A percentile compares a stretch with the other conserved stretches of the same genome.
phyloP scores from a whole-genome alignment of 1,284 basidiomycete genomes.

The Leccinum subrobustum region DNA sequence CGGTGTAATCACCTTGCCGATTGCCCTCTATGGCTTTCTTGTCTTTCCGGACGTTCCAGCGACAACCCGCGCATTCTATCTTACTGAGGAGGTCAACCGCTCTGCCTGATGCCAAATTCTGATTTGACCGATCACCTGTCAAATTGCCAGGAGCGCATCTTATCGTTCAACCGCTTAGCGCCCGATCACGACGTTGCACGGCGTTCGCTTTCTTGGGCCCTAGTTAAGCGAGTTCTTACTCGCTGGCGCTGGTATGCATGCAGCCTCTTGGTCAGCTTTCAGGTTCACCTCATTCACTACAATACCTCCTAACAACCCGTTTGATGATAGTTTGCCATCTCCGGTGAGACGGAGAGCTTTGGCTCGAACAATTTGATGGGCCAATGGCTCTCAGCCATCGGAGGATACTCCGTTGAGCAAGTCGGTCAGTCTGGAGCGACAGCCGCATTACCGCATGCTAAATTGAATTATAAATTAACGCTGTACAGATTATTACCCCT shows the following conservation, averaged over 20 bases:
- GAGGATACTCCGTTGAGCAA: constrained; percentile 61
- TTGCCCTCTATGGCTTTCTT: constrained; percentile 70
- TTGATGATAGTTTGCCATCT: constrained; percentile 52
- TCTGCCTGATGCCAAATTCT: neutral
- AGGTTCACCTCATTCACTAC: neutral
- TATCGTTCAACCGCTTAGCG: constrained; percentile 50
- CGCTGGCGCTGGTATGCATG: constrained; percentile 73
- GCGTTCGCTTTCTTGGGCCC: constrained; percentile 47
- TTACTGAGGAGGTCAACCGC: constrained; percentile 50
- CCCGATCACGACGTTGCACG: constrained; percentile 39
- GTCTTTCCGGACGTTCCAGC: constrained; percentile 72
- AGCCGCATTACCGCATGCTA: neutral
- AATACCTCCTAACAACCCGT: neutral
- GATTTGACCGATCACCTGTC: neutral
- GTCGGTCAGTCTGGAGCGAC: constrained; percentile 39
- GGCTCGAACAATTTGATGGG: constrained; percentile 77
- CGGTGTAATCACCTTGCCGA: constrained; percentile 69
- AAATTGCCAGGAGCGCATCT: constrained; percentile 46
- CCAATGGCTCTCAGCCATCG: constrained; percentile 66
- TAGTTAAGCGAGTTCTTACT: constrained; percentile 53
- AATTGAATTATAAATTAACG: no score
- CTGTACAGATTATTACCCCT: constrained; percentile 58
- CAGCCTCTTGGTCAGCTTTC: constrained; percentile 50
- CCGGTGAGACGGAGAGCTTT: constrained; percentile 68
- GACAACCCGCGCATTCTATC: constrained; percentile 65